phyloP scores from a whole-genome alignment of 306 rosid genomes.

The Morella rubra region DNA sequence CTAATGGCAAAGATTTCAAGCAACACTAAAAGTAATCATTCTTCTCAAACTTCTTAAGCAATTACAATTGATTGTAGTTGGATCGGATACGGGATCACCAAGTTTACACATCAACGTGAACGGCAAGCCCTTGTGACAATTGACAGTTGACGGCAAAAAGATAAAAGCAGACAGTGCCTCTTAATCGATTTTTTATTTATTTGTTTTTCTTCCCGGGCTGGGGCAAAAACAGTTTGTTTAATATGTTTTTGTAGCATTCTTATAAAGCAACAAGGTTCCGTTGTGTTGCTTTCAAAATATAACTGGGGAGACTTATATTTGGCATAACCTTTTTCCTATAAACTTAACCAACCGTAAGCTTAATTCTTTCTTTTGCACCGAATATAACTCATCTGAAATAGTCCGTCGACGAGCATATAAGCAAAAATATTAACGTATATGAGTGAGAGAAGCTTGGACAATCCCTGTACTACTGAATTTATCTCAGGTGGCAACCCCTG shows the following conservation, averaged over 20 bases:
- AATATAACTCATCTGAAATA: neutral
- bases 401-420: neutral
- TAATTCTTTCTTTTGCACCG: neutral
- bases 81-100: neutral
- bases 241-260: too few species aligned
- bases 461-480: too few species aligned
- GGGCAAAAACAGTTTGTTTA: too few species aligned
- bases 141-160: neutral
- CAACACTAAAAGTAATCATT: conserved; percentile 41
- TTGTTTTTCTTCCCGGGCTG: too few species aligned
- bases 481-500: too few species aligned
- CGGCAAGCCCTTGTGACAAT: neutral
- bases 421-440: neutral
- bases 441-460: neutral
- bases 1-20: conserved; percentile 41
- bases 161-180: neutral
- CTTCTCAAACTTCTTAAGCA: conserved; percentile 29
- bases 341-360: neutral
- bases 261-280: too few species aligned
- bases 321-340: too few species aligned
- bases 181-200: too few species aligned
- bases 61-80: neutral
- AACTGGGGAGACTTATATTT: too few species aligned
- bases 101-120: neutral
- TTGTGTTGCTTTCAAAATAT: too few species aligned